Percentiles rank a stretch among this genome's conserved stretches.
Conservation (phyloP, 2,329 filamentous ascomycete species). For the Achaetomium macrosporum region DNA sequence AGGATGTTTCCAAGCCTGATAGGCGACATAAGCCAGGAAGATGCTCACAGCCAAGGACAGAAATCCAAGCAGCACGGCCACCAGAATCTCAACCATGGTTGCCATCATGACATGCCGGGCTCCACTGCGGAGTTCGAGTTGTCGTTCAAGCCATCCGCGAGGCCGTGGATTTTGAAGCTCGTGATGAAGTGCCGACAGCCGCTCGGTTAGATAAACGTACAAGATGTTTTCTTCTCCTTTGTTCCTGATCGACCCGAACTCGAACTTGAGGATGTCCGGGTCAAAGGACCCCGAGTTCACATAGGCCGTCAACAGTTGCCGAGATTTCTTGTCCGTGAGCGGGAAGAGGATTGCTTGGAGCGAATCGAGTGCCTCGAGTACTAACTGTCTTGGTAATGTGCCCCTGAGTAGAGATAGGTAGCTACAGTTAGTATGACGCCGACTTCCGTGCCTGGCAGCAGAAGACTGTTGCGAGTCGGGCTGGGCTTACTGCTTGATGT, state of each 20-base stretch:
- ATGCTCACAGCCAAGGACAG: not conserved
- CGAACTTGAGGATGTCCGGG: not conserved
- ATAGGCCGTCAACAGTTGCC: not conserved
- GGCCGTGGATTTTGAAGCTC: not conserved
- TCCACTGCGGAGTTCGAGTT: not conserved
- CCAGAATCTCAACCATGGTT: not conserved
- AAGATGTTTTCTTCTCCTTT: not conserved
- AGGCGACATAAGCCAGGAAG: not conserved
- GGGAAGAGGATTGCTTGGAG: not conserved
- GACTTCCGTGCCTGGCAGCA: no score
- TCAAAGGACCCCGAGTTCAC: not conserved
- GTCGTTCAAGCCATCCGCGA: not conserved
- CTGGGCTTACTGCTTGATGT: no score
- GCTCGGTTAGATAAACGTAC: not conserved
- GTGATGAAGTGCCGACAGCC: not conserved
- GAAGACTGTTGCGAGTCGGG: no score
- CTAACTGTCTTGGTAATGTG: no score
- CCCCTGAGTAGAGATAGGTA: no score
- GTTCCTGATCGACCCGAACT: not conserved
- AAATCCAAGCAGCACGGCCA: not conserved
- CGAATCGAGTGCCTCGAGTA: no score
- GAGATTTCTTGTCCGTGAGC: not conserved
- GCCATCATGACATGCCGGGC: not conserved
- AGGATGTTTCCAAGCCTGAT: not conserved
- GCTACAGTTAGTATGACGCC: no score